phyloP scores from a whole-genome alignment of 768 basidiomycete genomes.

The Trametes punicea region DNA sequence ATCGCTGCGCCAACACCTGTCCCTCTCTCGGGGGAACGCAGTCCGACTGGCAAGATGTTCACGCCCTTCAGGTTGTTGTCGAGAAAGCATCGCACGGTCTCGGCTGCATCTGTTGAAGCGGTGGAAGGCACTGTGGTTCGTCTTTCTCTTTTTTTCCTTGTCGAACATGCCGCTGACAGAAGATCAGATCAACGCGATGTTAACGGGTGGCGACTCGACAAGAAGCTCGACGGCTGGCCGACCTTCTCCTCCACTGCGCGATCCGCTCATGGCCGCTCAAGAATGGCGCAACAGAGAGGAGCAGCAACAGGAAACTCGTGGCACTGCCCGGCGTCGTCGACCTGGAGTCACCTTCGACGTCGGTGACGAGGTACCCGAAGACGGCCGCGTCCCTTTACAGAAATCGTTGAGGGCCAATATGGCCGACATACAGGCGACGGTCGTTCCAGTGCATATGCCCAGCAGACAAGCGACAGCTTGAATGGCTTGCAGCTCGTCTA shows the following conservation, averaged over 20 bases:
- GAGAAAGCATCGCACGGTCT: slow-evolving; percentile 64
- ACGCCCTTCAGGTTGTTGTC: slow-evolving; percentile 62
- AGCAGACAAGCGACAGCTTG: slow-evolving; percentile 11
- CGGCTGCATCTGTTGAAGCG: slow-evolving; percentile 73
- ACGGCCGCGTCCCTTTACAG: slow-evolving; percentile 9
- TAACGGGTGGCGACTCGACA: slow-evolving; percentile 72
- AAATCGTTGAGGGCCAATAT: slow-evolving; percentile 12
- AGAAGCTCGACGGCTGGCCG: slow-evolving; percentile 53
- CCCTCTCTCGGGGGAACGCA: slow-evolving; percentile 25
- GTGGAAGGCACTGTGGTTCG: slow-evolving; percentile 77
- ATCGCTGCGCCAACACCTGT: slow-evolving; percentile 33
- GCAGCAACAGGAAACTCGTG: slow-evolving; percentile 41
- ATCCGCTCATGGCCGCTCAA: slow-evolving; percentile 59
- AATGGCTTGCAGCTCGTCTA: too few relatives aligned
- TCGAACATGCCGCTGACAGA: neutral
- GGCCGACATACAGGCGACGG: neutral
- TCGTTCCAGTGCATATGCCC: neutral
- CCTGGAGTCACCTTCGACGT: slow-evolving; percentile 36
- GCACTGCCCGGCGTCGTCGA: slow-evolving; percentile 26
- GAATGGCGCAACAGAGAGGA: slow-evolving; percentile 72
- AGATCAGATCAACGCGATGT: slow-evolving; percentile 59
- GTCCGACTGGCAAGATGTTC: slow-evolving; percentile 46
- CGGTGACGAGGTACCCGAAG: slow-evolving; percentile 27
- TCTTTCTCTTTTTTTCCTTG: neutral
- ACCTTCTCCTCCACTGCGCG: slow-evolving; percentile 58